Conservation (phyloP, 495 filamentous ascomycete genomes). For the Aspergillus steynii region DNA sequence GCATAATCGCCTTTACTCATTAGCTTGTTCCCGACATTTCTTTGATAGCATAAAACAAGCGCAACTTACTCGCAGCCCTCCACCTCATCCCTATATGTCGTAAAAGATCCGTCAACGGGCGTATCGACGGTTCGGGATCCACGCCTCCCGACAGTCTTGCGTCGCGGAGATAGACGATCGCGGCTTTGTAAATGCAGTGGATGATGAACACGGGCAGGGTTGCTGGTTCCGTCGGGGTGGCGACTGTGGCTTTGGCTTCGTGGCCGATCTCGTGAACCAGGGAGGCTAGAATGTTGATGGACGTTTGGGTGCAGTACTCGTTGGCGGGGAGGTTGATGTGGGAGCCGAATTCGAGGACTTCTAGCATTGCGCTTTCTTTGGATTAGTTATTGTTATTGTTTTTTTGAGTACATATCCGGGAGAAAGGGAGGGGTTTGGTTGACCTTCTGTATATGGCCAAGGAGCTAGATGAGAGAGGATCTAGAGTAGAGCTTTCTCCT, state of each 20-base stretch:
- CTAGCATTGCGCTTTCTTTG: background rate
- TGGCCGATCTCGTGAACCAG: background rate
- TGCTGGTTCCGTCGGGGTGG: background rate
- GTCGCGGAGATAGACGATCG: background rate
- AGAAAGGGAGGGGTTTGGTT: background rate
- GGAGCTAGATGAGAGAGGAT: background rate
- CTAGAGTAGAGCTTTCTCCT: background rate
- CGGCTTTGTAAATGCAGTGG: conserved; percentile 1
- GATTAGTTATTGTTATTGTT: too few species aligned
- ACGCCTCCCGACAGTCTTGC: background rate
- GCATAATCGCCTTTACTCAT: too few species aligned
- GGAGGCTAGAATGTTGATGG: background rate
- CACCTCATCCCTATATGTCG: background rate
- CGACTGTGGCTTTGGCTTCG: background rate
- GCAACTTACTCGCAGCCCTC: conserved; percentile 1
- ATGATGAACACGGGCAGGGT: background rate
- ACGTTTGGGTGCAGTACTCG: background rate
- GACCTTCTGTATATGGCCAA: background rate
- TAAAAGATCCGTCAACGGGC: background rate
- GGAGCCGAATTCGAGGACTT: background rate
- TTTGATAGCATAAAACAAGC: too few species aligned
- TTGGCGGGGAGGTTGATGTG: background rate
- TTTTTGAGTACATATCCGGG: background rate
- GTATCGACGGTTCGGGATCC: background rate
- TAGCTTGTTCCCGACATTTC: too few species aligned